phyloP scores from a whole-genome alignment of 352 stramenopile genomes.

The Phytopythium helicoides region DNA sequence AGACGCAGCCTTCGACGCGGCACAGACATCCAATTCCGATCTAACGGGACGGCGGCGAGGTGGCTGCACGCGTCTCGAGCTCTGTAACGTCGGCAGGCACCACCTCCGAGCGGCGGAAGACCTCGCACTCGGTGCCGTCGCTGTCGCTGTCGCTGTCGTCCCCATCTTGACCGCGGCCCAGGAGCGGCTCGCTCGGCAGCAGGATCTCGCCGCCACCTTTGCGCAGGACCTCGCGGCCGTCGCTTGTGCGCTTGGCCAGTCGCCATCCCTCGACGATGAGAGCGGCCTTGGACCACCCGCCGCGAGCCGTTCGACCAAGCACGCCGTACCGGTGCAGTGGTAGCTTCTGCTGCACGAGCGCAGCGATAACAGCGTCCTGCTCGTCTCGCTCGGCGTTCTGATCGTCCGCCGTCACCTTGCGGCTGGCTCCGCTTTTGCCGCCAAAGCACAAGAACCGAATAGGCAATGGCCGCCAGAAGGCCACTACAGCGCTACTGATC shows the following conservation, averaged over 20 bases:
- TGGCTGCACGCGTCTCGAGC: slow-evolving; percentile 1
- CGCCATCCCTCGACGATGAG: slow-evolving; percentile 47
- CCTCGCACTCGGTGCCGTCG: slow-evolving; percentile 4
- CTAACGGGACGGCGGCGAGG: neutral
- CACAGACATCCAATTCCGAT: neutral
- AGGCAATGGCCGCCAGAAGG: slow-evolving; percentile 1
- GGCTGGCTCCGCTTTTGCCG: slow-evolving; percentile 14
- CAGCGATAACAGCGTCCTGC: slow-evolving; percentile 36
- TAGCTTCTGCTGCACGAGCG: slow-evolving; percentile 47
- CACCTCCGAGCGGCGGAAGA: slow-evolving; percentile 6
- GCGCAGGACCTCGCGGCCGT: slow-evolving; percentile 32
- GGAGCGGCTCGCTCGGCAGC: slow-evolving; percentile 12
- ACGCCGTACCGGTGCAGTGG: slow-evolving; percentile 45
- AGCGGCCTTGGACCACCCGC: slow-evolving; percentile 35
- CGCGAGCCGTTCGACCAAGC: slow-evolving; percentile 34
- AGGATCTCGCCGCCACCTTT: slow-evolving; percentile 47
- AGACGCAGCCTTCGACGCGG: neutral
- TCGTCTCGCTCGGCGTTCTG: slow-evolving; percentile 18
- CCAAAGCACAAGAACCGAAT: neutral
- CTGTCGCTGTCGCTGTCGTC: neutral
- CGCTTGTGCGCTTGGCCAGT: slow-evolving; percentile 15
- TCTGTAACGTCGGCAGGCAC: neutral
- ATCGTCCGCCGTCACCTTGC: slow-evolving; percentile 27
- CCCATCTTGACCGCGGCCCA: neutral
- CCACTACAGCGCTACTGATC: slow-evolving; percentile 10